Evolutionary conservation across 805 yeast species (phyloP).

Genomic region (Yarrowia phangngaensis): DNA sequence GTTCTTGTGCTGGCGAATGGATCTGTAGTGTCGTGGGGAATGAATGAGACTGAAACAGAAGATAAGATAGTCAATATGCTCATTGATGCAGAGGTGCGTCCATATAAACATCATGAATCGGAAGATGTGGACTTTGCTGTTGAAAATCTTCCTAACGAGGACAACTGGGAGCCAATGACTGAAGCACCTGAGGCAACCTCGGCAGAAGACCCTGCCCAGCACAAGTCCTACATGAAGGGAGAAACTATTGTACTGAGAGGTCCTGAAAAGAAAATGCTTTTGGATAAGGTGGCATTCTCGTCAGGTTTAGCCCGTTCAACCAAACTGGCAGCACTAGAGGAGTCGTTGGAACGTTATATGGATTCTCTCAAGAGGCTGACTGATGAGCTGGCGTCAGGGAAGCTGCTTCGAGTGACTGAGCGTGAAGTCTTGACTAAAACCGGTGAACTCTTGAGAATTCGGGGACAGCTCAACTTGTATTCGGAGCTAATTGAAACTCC

Average conservation of each 20-base stretch:
- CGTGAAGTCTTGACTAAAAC: slow-evolving; percentile 61
- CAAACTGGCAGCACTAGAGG: slow-evolving; percentile 74
- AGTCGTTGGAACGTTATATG: slow-evolving; percentile 66
- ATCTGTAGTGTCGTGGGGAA: slow-evolving; percentile 79
- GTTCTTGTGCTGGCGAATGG: slow-evolving; percentile 72
- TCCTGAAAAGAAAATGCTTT: slow-evolving; percentile 46
- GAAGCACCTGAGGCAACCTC: slow-evolving; percentile 20
- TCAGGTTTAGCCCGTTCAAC: slow-evolving; percentile 86
- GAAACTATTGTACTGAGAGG: slow-evolving; percentile 70
- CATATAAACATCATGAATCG: slow-evolving; percentile 55
- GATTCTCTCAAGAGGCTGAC: slow-evolving; percentile 59
- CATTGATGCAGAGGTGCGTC: slow-evolving; percentile 46
- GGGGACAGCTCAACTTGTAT: slow-evolving; percentile 81
- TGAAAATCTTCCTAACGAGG: slow-evolving; percentile 41
- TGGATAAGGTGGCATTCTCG: slow-evolving; percentile 85
- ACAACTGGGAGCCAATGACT: slow-evolving; percentile 10
- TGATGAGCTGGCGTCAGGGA: slow-evolving; percentile 62
- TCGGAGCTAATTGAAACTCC: slow-evolving; percentile 90
- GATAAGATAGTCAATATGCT: slow-evolving; percentile 46
- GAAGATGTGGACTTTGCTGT: slow-evolving; percentile 79
- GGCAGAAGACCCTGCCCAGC: slow-evolving; percentile 26
- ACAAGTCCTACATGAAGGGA: slow-evolving; percentile 51
- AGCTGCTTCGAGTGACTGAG: slow-evolving; percentile 45
- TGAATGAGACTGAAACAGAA: slow-evolving; percentile 53
- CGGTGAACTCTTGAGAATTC: slow-evolving; percentile 66